Evolutionary conservation across 805 yeast genomes (phyloP).

Genomic region (Starmera pachycereana): DNA sequence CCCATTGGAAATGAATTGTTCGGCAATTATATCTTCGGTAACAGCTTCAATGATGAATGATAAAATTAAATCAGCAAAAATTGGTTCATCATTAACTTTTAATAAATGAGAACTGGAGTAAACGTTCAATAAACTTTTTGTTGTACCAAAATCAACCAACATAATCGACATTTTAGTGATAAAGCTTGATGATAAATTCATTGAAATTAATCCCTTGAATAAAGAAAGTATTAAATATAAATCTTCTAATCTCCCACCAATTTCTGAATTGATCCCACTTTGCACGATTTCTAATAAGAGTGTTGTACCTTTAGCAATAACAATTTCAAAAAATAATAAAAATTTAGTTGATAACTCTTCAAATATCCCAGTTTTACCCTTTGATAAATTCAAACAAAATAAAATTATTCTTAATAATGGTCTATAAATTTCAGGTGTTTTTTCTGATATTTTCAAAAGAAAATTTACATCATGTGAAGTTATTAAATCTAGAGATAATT

Average conservation of each 20-base stretch:
- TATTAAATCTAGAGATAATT: slow-evolving; percentile 32
- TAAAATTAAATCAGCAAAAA: slow-evolving; percentile 64
- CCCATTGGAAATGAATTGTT: slow-evolving; percentile 52
- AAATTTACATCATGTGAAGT: slow-evolving; percentile 41
- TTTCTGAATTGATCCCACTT: slow-evolving; percentile 32
- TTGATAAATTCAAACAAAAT: slow-evolving; percentile 35
- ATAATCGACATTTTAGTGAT: slow-evolving; percentile 39
- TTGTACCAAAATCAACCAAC: slow-evolving; percentile 47
- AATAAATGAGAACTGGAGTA: slow-evolving; percentile 60
- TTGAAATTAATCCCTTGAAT: slow-evolving; percentile 43
- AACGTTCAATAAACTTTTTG: slow-evolving; percentile 50
- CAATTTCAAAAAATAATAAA: slow-evolving; percentile 46
- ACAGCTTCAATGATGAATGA: slow-evolving; percentile 62
- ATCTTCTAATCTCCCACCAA: slow-evolving; percentile 50
- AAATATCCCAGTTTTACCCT: slow-evolving; percentile 30
- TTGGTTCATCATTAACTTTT: slow-evolving; percentile 49
- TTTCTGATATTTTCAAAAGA: slow-evolving; percentile 28
- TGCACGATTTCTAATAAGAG: slow-evolving; percentile 49
- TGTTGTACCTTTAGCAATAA: slow-evolving; percentile 58
- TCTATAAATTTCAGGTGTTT: slow-evolving; percentile 35
- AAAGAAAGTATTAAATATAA: slow-evolving; percentile 51
- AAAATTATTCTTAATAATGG: slow-evolving; percentile 52
- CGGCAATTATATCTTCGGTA: slow-evolving; percentile 52
- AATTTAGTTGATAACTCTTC: slow-evolving; percentile 42
- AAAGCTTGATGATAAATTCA: slow-evolving; percentile 38